Evolutionary conservation across 495 filamentous ascomycete genomes (phyloP), one percentile per base, ranked within the genome.

Genomic region (Amniculicola lignicola): DNA sequence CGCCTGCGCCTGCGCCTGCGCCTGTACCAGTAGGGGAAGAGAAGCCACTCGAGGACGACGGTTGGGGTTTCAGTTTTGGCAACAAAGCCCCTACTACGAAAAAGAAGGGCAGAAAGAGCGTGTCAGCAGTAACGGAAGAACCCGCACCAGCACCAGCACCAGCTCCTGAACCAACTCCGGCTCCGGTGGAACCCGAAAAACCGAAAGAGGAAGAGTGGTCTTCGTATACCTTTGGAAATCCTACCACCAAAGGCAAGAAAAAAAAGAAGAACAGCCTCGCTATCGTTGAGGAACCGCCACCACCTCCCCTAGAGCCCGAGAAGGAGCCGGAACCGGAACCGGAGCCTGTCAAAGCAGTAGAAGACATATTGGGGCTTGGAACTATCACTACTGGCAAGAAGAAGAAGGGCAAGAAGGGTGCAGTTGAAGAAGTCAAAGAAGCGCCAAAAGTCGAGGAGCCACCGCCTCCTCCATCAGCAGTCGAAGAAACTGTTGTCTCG

Each of bases 401-500:
- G 25, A 66, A 66, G 40, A 66, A 66, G 49, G 43, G 49, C 47
- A 63, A 63, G 60, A 59, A 59, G 24, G 42, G 18, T 16, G 59
- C 24, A n/a, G 45, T 57, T 16, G 53, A 47, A 33, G 59, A 59
- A 35, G 40, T 55, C 43, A 53, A 37, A n/a, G 60, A 63, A 22
- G 48, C 48, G 33, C 42, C 54, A 21, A 58, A 54, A 18, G 36
- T 54, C n/a, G 60, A 63, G 24, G 48, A 63, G 21, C 53, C 59
- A 3, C 59, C 59, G 16, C 53, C 53, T 16, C 47, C 53, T 11
- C 57, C 54, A 10, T 19, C 43, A 11, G 44, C 42, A 1, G 56
- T 75, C 25, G 67, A 72, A 47, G 74, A 75, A 59, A 69, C 64
- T 22, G 72, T 74, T 41, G 54, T 15, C 31, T 38, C 29, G 6